Base-by-base conservation (phyloP, 2,329 filamentous ascomycete genomes). In the Colletotrichum incanum region DNA sequence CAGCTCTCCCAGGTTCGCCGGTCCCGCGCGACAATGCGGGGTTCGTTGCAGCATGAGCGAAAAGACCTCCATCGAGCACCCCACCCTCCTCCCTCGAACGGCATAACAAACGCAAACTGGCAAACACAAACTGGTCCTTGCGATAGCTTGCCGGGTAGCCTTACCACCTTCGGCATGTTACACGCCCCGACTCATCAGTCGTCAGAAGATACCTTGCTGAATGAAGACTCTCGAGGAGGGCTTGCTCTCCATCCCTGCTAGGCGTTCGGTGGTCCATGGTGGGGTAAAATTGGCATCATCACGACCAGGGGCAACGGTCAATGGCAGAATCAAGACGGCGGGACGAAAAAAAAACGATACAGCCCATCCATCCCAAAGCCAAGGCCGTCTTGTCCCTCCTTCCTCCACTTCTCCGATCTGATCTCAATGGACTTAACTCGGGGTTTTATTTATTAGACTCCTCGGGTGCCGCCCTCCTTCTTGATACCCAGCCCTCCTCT, bases 351-450 rank as follows among this genome's bases (percentile, higher is more conserved):
- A 18, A 39, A 26, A 18, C n/a, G 43, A 61, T 50, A 39, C 45
- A 50, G 45, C 23, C 43, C n/a, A 60, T 58, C 26, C 63, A 28
- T 31, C 65, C 50, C 54, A 26, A 23, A 41, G 62, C 68, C 69
- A 72, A 60, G 65, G n/a, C 66, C 69, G 43, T 49, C 43, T 12
- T 49, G 12, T 34, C 31, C 43, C 37, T 55, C 58, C 49, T 18
- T 67, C 71, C 72, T 72, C 68, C 72, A 73, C 68, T 67, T 67
- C 55, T 67, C 70, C 70, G 70, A 72, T 65, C 70, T 49, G 70
- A 72, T 70, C 59, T 72, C 66, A 65, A 65, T 65, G 70, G 70
- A 72, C 70, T 70, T 72, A 72, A 70, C 70, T 72, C 70, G 70
- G 70, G 63, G 60, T 72, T 70, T 70, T 72, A 72, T 60, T 65